Base-by-base conservation (phyloP, 2,329 filamentous ascomycete species). In the Alternaria postmessia region DNA sequence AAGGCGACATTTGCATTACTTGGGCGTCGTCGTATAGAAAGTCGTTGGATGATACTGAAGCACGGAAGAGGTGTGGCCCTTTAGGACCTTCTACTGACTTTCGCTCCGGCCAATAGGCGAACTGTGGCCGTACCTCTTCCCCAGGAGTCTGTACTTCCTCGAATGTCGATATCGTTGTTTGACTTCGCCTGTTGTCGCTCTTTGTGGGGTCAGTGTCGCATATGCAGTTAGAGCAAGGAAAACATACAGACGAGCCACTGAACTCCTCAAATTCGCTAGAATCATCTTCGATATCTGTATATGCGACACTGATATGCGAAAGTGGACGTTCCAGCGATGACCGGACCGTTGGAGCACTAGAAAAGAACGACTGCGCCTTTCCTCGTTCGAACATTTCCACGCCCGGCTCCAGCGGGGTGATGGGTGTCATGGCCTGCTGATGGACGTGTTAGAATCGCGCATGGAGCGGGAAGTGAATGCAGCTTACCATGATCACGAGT, bases 61-160 rank as follows among this genome's bases (percentile, higher is more conserved):
- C 86, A 66, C 91, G 88, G 79, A 97, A 97, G 16, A 97, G 85
- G 80, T 97, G 94, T 9, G 94, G 94, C 1, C 94, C 94, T 66
- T 86, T 86, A 2, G 94, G 94, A 0, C 94, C 94, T 75, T 93
- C 86, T 7, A 94, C 88, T 32, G 89, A 84, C 77, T 90, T 90
- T 60, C 77, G 88, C 22, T 85, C 77, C 60, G 86, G 84, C 61
- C 86, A 81, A 44, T 88, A 85, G 65, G 87, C 83, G 71, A 89
- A 92, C 28, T 83, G 83, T 63, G 84, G 84, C 62, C 87, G 85
- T 65, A 86, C 90, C 63, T 77, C 74, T 41, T 77, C 75, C 56
- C 87, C 86, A 18, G 94, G 94, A 26, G 94, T 97, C 30, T 88
- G 87, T 4, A 89, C 85, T 75, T 96, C 93, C 72, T 96, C 93